Percentiles rank a stretch among this genome's conserved stretches.
Conservation (phyloP, 2,329 filamentous ascomycete species). For the Neopestalotiopsis rosae region DNA sequence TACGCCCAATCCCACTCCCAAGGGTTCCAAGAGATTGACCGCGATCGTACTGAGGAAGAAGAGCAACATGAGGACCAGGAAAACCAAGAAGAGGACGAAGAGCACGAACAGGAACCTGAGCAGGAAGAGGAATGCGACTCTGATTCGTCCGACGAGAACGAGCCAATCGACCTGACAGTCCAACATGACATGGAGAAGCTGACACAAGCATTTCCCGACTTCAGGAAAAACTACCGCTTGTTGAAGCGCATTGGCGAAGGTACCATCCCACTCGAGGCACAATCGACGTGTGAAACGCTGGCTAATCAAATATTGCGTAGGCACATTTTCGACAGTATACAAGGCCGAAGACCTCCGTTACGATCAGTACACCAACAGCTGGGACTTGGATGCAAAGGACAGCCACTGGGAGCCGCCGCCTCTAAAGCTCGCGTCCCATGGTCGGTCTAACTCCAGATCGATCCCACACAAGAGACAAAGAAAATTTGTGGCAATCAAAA, state of each 20-base stretch:
- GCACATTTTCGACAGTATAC: conserved; percentile 98
- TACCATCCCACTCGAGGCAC: conserved; percentile 40
- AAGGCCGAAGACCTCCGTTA: conserved; percentile 95
- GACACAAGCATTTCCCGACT: conserved; percentile 80
- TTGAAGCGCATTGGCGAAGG: conserved; percentile 98
- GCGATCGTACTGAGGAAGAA: conserved; percentile 39
- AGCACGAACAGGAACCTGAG: conserved; percentile 38
- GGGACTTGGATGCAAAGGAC: conserved; percentile 75
- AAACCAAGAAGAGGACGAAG: conserved; percentile 45
- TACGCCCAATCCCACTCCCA: conserved; percentile 26
- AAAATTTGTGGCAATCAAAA: conserved; percentile 95
- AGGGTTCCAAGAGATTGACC: conserved; percentile 37
- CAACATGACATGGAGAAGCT: conserved; percentile 88
- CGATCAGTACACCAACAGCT: conserved; percentile 81
- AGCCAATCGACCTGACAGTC: conserved; percentile 69
- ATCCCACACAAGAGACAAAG: conserved; percentile 46
- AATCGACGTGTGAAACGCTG: background rate
- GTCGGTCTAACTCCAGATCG: conserved; percentile 42
- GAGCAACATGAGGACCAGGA: conserved; percentile 39
- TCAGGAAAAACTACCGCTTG: conserved; percentile 82
- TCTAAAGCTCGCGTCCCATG: conserved; percentile 55
- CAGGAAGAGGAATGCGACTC: conserved; percentile 49
- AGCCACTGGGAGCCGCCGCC: conserved; percentile 74
- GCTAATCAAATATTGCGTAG: conserved; percentile 48
- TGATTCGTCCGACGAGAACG: conserved; percentile 63